Evolutionary conservation across 2,329 filamentous ascomycete species (phyloP), one percentile per base, ranked within the genome.

Genomic region (Paecilomyces variotii): DNA sequence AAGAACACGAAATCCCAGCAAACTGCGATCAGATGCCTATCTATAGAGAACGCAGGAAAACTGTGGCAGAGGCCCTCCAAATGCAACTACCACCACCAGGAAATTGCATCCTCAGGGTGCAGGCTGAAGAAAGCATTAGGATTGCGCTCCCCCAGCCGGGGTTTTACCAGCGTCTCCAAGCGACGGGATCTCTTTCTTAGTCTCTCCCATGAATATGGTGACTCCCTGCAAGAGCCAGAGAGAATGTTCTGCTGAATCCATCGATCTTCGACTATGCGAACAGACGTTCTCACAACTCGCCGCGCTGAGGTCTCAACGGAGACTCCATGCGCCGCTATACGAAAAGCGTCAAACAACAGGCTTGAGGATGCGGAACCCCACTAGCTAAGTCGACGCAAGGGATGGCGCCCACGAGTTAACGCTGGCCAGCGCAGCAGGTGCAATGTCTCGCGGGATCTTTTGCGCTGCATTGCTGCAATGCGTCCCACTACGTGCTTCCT

Each of bases 391-490:
- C 12, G 59, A 64, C 59, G 59, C 55, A 61, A 60, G 60, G 57
- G 58, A 59, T 54, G 49, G 56, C 60, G 51, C 35, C 59, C 54
- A 58, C 66, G 61, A 68, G 64, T 67, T 58, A 61, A 56, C 57
- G 59, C 58, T 60, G 64, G 66, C 62, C 66, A 68, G 62, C 65
- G 56, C 64, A 68, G 62, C 64, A 61, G 49, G 28, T 14, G 25
- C 28, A 7, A 52, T 52, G 50, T 52, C 25, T 28, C 27, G 24
- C 50, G 39, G 39, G 4, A 45, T 27, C 27, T 28, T 19, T 9
- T 52, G 25, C 27, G 50, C 50, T 26, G 50, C 50, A 52, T 25
- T 52, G 50, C 50, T 26, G 24, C 50, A 26, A 52, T 14, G 50
- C 24, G 50, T 52, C 50, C 50, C 50, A 52, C 50, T 52, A 28